Base-by-base conservation (phyloP, 164 flowering plant genomes). In the Aristolochia californica region DNA sequence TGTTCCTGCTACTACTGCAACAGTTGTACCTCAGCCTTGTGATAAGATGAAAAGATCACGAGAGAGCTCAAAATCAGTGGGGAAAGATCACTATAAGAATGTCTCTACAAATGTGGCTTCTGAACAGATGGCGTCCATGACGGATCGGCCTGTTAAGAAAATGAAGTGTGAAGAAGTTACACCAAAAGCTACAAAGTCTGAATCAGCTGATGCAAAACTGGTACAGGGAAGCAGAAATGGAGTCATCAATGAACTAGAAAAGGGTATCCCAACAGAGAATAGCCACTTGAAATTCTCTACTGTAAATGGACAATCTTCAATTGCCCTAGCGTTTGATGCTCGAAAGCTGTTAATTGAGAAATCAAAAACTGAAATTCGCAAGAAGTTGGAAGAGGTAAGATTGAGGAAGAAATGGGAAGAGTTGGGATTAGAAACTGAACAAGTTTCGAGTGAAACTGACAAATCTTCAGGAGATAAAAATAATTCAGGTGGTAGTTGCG, bases 281-380 rank as follows among this genome's bases (percentile, higher is more conserved):
- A 45, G 12, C 20, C 21, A 48, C 17, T 16, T 12, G 11, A 34
- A 48, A 17, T 16, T 14, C n/a, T 16, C 21, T 21, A 13, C 53
- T 53, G 62, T 75, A 27, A 52, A 30, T 44, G 75, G 66, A 51
- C 80, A 73, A 4, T 57, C 45, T 60, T 68, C 82, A 0, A 56
- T 66, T 51, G 76, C 74, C 25, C 87, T 87, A 14, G 75, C 76
- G 20, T 74, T 87, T 69, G 94, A 87, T 75, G 75, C 78, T 48
- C 74, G 95, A 56, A 75, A 79, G 66, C 60, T 85, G 66, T 72
- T 91, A 63, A 78, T 87, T 47, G 74, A 80, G 57, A 87, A 83
- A 71, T 91, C 95, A 53, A 82, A 82, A 70, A 51, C 76, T 25
- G 86, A 65, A 53, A 83, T 91, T 48, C 74, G 70, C 23, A 76